Percentiles rank a stretch among this genome's conserved stretches.
phyloP scores from a whole-genome alignment of 2,329 filamentous ascomycete genomes.

The Colletotrichum sp. region DNA sequence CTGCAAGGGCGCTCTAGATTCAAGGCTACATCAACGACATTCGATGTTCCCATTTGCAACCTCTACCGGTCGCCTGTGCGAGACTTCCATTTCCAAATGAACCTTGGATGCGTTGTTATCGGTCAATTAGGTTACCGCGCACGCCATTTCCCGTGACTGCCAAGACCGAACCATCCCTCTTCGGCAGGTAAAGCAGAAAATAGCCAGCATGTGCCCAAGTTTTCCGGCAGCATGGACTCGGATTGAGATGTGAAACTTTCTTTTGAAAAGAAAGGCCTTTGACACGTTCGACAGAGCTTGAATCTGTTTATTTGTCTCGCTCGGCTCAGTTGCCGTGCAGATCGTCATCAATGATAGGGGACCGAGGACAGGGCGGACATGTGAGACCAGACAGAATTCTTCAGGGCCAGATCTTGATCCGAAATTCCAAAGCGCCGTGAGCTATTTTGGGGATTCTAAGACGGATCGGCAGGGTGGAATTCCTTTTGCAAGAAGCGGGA shows the following conservation, averaged over 20 bases:
- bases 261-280: not conserved
- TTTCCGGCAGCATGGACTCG: not conserved
- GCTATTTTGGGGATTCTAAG: not conserved
- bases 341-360: not conserved
- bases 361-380: not conserved
- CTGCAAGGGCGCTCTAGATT: not conserved
- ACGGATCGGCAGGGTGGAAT: not conserved
- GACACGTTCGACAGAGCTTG: not conserved
- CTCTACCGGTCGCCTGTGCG: not conserved
- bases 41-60: not conserved
- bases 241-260: not conserved
- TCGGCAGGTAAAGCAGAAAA: not conserved
- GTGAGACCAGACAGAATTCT: not conserved
- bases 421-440: not conserved
- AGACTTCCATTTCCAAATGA: not conserved
- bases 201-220: not conserved
- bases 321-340: not conserved
- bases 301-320: not conserved
- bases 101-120: not conserved
- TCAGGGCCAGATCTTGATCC: not conserved
- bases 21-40: not conserved
- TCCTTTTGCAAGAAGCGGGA: not conserved
- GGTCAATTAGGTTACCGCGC: not conserved
- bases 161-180: not conserved
- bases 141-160: slow-evolving; percentile 17